These are phyloP conservation scores for Fusarium sp. DNA, from an alignment of 2,329 filamentous ascomycete genomes.

Conservation along the genomic window DNA sequence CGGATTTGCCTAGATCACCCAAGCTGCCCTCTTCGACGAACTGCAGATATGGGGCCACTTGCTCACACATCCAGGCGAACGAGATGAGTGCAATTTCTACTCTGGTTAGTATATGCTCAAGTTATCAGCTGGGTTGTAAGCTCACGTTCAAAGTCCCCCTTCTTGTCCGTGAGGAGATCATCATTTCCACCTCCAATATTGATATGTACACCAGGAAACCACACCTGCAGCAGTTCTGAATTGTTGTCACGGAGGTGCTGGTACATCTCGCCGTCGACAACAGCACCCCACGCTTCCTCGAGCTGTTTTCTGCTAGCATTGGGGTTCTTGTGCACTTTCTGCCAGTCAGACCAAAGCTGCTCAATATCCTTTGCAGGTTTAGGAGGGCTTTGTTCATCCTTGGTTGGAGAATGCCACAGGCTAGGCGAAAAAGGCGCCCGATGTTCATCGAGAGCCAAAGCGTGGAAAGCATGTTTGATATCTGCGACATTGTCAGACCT, in stretches of 20 bases:
- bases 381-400: constrained; percentile 9
- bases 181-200: constrained; percentile 43
- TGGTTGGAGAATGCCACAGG: constrained; percentile 45
- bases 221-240: constrained; percentile 41
- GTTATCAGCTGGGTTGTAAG: background rate
- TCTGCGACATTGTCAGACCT: constrained; percentile 33
- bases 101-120: constrained; percentile 2
- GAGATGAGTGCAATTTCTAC: constrained; percentile 44
- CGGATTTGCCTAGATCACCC: constrained; percentile 22
- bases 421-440: constrained; percentile 50
- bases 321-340: constrained; percentile 13
- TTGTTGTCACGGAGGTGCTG: constrained; percentile 20
- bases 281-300: constrained; percentile 26
- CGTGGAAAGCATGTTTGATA: constrained; percentile 66
- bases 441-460: constrained; percentile 64
- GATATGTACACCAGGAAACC: constrained; percentile 46
- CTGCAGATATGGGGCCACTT: constrained; percentile 35
- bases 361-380: constrained; percentile 16
- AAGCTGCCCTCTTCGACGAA: constrained; percentile 25
- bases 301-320: constrained; percentile 20
- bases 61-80: constrained; percentile 45
- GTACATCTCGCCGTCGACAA: constrained; percentile 38
- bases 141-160: constrained; percentile 43
- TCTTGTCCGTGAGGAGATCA: constrained; percentile 34
- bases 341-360: constrained; percentile 29